Evolutionary conservation across 192 early-diverging fungal genomes (phyloP), one percentile per base, ranked within the genome.

Genomic region (Chytriomyces sp.): DNA sequence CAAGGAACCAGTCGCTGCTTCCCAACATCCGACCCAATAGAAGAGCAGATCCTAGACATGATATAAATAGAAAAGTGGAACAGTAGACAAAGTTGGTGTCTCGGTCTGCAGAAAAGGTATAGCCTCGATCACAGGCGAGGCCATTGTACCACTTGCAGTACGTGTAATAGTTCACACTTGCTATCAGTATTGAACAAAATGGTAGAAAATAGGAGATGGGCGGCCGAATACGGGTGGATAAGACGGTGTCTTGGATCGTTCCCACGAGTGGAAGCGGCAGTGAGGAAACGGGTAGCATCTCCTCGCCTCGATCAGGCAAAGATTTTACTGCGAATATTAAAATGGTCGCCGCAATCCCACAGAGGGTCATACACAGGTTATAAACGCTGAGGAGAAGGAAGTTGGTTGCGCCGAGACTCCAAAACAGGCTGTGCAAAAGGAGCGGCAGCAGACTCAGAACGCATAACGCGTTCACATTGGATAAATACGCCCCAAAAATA

Each of bases 91-190:
- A 25, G 52, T 68, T 68, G n/a, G 54, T 53, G 5, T 28, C 54
- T 5, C 22, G 6, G 36, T 68, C 65, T 6, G 30, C 17, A 5
- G 52, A 55, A 19, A 68, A 28, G 1, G 55, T 2, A 3, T 7
- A 7, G 8, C n/a, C 7, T 5, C 34, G 41, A 38, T 70, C 68
- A 37, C 68, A 70, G 5, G 31, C 54, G 53, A 8, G 5, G 19
- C 68, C 68, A 22, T 59, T 39, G 36, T 70, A 70, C 19, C 59
- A 70, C 5, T 40, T 30, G 36, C 68, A 70, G 52, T 70, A 70
- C 2, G 68, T 70, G 31, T 40, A 70, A 40, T 70, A 70, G 32
- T 70, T 70, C 12, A 26, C 52, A 32, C 56, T 12, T 38, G 68
- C 54, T 25, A 70, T 70, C 22, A 38, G 22, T 1, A 59, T 14